Evolutionary conservation across 139 green algal genomes (phyloP).

Genomic region (Eudorina sp.): DNA sequence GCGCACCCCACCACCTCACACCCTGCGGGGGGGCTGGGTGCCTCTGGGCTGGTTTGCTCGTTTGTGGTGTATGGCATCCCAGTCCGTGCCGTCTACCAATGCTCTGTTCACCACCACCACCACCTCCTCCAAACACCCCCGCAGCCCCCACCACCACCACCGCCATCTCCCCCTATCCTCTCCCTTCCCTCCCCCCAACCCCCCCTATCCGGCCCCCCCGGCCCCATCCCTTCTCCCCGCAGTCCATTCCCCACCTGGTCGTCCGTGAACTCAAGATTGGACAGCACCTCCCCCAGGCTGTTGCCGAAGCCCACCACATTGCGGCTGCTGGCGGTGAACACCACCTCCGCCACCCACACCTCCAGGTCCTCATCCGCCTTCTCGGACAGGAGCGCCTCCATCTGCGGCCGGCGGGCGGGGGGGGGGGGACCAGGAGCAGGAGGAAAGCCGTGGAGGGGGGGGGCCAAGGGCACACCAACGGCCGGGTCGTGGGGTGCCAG

Average conservation of each 20-base stretch:
- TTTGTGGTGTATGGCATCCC: no score
- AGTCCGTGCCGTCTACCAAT: no score
- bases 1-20: no score
- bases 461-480: no score
- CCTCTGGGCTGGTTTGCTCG: no score
- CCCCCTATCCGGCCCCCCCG: not conserved
- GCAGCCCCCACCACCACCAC: not conserved
- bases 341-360: slow-evolving; percentile 48
- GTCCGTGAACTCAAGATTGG: not conserved
- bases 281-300: slow-evolving; percentile 21
- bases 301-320: slow-evolving; percentile 33
- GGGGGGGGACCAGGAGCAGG: not conserved
- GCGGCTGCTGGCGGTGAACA: slow-evolving; percentile 41
- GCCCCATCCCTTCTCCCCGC: not conserved
- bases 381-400: slow-evolving; percentile 18
- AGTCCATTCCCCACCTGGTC: not conserved
- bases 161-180: not conserved
- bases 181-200: not conserved
- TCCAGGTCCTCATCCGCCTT: slow-evolving; percentile 42
- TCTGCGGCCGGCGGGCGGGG: not conserved
- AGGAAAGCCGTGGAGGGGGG: not conserved
- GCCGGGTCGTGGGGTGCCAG: no score
- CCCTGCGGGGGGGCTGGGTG: no score
- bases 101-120: no score
- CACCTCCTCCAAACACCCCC: not conserved